phyloP scores from a whole-genome alignment of 371 early-diverging fungal species.

The Gilbertella persicaria region DNA sequence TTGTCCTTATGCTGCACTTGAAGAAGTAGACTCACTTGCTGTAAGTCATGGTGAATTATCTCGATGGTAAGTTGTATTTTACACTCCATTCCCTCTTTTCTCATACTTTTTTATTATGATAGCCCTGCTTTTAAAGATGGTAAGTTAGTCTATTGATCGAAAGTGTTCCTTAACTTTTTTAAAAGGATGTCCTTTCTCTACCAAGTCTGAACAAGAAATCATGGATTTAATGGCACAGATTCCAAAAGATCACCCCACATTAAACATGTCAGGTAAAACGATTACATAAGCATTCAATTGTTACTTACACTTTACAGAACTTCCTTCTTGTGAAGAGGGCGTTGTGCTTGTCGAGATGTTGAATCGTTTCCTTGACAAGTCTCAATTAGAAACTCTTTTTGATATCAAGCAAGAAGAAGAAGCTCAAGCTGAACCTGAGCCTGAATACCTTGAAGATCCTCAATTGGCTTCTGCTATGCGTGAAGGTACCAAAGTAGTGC shows the following conservation, averaged over 20 bases:
- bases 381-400: constrained; percentile 25
- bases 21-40: constrained; percentile 34
- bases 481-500: constrained; percentile 62
- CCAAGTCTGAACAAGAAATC: constrained; percentile 42
- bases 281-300: not conserved
- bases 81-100: not conserved
- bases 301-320: constrained; percentile 18
- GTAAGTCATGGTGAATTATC: constrained; percentile 39
- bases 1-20: constrained; percentile 48
- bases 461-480: constrained; percentile 52
- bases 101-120: not conserved
- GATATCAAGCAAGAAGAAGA: constrained; percentile 9
- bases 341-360: constrained; percentile 38
- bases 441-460: constrained; percentile 41
- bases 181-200: constrained; percentile 50
- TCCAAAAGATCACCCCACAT: constrained; percentile 43
- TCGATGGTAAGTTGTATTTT: constrained; percentile 38
- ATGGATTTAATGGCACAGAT: constrained; percentile 30
- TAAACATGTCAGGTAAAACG: constrained; percentile 35
- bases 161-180: not conserved
- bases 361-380: constrained; percentile 33
- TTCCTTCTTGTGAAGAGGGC: constrained; percentile 44
- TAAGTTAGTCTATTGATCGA: constrained; percentile 5
- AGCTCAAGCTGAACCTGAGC: constrained; percentile 3
- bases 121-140: constrained; percentile 54